These are phyloP conservation scores for Brasilioporus rufonigricans DNA, from an alignment of 768 basidiomycete species.

Conservation along the genomic window DNA sequence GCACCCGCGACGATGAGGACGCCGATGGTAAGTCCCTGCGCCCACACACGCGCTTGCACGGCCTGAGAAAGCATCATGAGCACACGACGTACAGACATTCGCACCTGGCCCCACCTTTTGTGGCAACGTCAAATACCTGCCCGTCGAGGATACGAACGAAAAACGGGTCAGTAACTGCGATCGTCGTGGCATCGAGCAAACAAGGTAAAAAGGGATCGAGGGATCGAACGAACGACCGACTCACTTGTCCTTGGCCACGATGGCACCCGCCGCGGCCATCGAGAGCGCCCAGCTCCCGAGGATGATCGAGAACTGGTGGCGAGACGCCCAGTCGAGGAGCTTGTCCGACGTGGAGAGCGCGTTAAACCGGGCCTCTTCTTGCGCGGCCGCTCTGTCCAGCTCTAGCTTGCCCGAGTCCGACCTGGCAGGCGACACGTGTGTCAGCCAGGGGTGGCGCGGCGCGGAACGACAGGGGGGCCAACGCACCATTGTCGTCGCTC, in stretches of 20 bases:
- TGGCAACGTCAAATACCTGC: conserved; percentile 27
- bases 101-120: conserved; percentile 21
- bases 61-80: conserved; percentile 47
- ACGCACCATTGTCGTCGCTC: conserved; percentile 62
- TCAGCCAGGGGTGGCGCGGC: neutral
- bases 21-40: conserved; percentile 77
- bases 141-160: no score
- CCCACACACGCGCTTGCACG: conserved; percentile 89
- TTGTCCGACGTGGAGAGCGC: conserved; percentile 50
- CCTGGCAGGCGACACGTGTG: conserved; percentile 12
- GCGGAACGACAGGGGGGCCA: no score
- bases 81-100: neutral
- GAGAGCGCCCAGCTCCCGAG: conserved; percentile 72
- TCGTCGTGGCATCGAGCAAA: no score
- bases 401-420: conserved; percentile 48
- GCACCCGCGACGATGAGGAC: conserved; percentile 69
- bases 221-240: conserved; percentile 31
- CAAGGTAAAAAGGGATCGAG: no score
- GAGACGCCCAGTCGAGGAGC: conserved; percentile 55
- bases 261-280: conserved; percentile 59
- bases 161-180: no score
- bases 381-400: conserved; percentile 44
- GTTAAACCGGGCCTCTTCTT: conserved; percentile 46
- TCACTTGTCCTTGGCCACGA: conserved; percentile 64
- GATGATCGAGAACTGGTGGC: conserved; percentile 73